Conservation (phyloP, 1,139 yeast genomes). For the Yamadazyma blattariae region DNA sequence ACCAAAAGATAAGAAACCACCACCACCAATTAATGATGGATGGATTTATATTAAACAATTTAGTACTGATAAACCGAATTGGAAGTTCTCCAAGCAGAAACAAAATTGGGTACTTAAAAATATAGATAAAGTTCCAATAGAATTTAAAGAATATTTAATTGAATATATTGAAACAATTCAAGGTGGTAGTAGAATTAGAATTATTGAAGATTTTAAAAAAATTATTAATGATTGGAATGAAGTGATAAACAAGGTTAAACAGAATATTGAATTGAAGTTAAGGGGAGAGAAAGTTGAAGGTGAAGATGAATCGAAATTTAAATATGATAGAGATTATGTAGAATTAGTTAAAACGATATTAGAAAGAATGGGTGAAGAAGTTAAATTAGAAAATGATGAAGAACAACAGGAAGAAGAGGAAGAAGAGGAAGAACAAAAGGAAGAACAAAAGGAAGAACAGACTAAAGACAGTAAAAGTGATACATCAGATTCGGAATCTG, state of each 20-base stretch:
- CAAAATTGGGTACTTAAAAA: slow-evolving; percentile 90
- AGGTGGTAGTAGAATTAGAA: slow-evolving; percentile 67
- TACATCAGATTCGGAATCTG: background rate
- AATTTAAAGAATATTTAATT: slow-evolving; percentile 54
- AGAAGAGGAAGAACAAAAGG: slow-evolving; percentile 30
- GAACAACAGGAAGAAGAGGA: slow-evolving; percentile 35
- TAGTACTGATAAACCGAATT: slow-evolving; percentile 53
- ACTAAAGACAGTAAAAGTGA: slow-evolving; percentile 12
- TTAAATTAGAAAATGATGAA: slow-evolving; percentile 35
- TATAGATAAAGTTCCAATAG: slow-evolving; percentile 51
- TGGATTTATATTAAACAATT: slow-evolving; percentile 70
- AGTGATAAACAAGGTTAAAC: slow-evolving; percentile 40
- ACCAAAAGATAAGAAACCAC: slow-evolving; percentile 70
- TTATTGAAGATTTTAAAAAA: slow-evolving; percentile 49
- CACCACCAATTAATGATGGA: slow-evolving; percentile 83
- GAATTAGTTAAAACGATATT: slow-evolving; percentile 41
- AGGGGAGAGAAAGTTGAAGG: slow-evolving; percentile 20
- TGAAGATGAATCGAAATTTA: slow-evolving; percentile 15
- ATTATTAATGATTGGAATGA: slow-evolving; percentile 59
- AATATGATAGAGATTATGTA: slow-evolving; percentile 37
- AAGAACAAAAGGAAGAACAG: slow-evolving; percentile 31
- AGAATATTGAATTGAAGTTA: slow-evolving; percentile 33
- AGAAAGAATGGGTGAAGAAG: slow-evolving; percentile 30
- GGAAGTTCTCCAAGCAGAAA: slow-evolving; percentile 94
- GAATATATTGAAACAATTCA: slow-evolving; percentile 66